phyloP scores from a whole-genome alignment of 2,329 filamentous ascomycete genomes.

The Verticillium nonalfalfae region DNA sequence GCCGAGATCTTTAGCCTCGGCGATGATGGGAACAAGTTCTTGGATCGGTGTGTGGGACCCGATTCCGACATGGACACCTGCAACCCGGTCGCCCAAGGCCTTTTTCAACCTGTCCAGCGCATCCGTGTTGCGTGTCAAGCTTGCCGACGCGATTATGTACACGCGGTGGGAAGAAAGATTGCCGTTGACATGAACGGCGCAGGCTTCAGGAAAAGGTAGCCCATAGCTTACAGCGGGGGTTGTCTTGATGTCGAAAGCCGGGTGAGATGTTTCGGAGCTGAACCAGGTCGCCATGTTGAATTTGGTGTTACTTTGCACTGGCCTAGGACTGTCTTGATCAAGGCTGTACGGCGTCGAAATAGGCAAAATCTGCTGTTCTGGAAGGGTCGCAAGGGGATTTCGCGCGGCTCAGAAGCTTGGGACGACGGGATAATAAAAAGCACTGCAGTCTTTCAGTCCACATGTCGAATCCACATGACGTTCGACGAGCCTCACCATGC shows the following conservation, averaged over 20 bases:
- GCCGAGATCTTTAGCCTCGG: conserved; percentile 26
- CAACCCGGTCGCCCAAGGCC: conserved; percentile 33
- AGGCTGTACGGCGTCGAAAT: background rate
- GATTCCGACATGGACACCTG: conserved; percentile 42
- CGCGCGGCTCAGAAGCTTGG: no score
- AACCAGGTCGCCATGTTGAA: background rate
- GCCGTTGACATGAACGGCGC: conserved; percentile 33
- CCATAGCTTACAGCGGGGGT: conserved; percentile 38
- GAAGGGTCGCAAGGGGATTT: no score
- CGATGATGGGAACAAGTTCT: conserved; percentile 40
- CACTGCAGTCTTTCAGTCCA: no score
- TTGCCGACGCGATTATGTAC: conserved; percentile 36
- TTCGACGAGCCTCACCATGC: no score
- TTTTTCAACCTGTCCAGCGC: conserved; percentile 31
- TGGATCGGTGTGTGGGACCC: conserved; percentile 46
- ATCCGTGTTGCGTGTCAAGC: conserved; percentile 38
- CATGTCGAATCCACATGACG: no score
- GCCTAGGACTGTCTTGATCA: background rate
- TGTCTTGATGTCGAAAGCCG: background rate
- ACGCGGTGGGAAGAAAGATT: conserved; percentile 36
- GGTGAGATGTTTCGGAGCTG: background rate
- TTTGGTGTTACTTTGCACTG: background rate
- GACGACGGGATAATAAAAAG: no score
- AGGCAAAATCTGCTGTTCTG: no score
- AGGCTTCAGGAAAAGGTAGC: conserved; percentile 35